Evolutionary conservation across 2,329 filamentous ascomycete genomes (phyloP).

Genomic region (Calonectria hawksworthii): DNA sequence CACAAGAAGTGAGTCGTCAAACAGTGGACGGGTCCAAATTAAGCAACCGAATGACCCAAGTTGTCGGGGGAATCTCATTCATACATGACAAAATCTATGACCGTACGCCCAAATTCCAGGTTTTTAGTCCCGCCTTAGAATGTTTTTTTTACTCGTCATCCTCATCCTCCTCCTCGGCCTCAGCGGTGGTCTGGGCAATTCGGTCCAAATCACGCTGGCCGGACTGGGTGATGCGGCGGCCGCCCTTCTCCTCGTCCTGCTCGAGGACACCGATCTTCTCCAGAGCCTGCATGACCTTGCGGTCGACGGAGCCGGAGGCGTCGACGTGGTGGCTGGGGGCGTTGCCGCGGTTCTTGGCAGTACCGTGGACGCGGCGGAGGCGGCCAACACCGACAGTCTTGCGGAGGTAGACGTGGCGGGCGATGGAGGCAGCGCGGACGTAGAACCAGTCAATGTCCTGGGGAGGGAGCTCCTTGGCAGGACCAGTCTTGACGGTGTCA

Average conservation of each 20-base stretch:
- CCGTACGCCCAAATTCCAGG: constrained; percentile 57
- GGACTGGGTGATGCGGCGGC: constrained; percentile 96
- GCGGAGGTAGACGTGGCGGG: constrained; percentile 98
- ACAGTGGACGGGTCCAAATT: constrained; percentile 50
- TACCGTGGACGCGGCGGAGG: constrained; percentile 95
- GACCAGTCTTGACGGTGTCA: constrained; percentile 98
- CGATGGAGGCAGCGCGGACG: constrained; percentile 91
- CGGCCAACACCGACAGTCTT: constrained; percentile 99
- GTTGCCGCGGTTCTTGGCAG: constrained; percentile 95
- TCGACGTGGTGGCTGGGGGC: constrained; percentile 95
- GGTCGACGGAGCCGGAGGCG: constrained; percentile 94
- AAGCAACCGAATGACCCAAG: constrained; percentile 54
- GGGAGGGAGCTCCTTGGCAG: constrained; percentile 96
- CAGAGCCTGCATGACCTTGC: constrained; percentile 96
- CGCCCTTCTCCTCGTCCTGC: constrained; percentile 98
- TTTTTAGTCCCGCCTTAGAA: constrained; percentile 35
- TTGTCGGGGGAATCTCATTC: constrained; percentile 56
- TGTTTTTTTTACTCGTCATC: constrained; percentile 74
- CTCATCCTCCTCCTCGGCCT: constrained; percentile 77
- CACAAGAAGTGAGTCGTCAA: constrained; percentile 36
- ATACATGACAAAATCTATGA: constrained; percentile 57
- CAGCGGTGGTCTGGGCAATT: constrained; percentile 85
- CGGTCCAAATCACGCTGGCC: constrained; percentile 99
- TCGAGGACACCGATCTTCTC: constrained; percentile 99
- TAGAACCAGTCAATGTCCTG: constrained; percentile 99